Evolutionary conservation across 306 rosid species (phyloP), one percentile per base, ranked within the genome.

Genomic region (Cucumis cinereus): DNA sequence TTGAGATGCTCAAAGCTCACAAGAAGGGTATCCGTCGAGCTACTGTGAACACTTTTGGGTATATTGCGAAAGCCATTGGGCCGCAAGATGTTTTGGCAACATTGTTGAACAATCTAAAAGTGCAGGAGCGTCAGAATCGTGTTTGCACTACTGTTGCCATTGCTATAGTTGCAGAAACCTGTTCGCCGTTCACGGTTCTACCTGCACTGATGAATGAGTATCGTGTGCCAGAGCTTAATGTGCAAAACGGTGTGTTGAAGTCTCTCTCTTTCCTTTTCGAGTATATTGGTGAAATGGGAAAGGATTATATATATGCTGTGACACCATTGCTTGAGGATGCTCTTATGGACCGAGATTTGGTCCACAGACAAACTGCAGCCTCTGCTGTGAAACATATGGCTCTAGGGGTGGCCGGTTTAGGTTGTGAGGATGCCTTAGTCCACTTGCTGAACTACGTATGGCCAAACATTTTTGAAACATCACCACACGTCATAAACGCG

Each of bases 311-410:
- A 67, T 93, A 93, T 45, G 98, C 98, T 0, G 98, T 93, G 73
- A 93, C 98, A 49, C 97, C 98, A 3, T 78, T 93, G 83, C 98
- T 93, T 2, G 98, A 93, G 84, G 98, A 93, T 78, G 97, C 97
- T 20, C 91, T 93, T 19, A 93, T 93, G 96, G 98, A 93, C 75
- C 83, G 98, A 79, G 98, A 93, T 85, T 77, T 93, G 84, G 98
- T 93, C 72, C 98, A 89, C 79, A 85, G 98, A 89, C 98, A 93
- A 79, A 93, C 98, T 19, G 97, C 97, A 50, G 98, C 98, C 35
- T 93, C 98, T 74, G 97, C 98, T 2, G 98, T 93, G 77, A 93
- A 93, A 84, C 98, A 93, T 84, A 93, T 93, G 98, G 98, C 98
- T 22, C 70, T 93, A 77, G 98, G 98, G 50, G 98, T 93, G 82